These are phyloP conservation scores for Papiliotrema terrestris DNA, from an alignment of 1,284 basidiomycete genomes.

Conservation along the genomic window DNA sequence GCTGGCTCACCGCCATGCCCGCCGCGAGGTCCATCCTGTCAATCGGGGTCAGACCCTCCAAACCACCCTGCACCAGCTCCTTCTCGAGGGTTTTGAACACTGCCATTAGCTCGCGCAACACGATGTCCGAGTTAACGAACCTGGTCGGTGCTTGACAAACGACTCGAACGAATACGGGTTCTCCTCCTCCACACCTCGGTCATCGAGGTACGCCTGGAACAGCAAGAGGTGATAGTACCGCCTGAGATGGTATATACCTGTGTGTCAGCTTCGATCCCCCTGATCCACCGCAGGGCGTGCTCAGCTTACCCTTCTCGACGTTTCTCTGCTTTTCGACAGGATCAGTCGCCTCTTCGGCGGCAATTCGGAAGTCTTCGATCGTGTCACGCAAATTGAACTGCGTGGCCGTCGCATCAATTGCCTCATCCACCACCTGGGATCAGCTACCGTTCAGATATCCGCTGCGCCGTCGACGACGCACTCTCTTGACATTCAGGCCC, in stretches of 20 bases:
- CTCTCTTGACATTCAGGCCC: conserved; percentile 77
- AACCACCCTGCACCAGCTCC: conserved; percentile 75
- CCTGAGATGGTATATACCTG: conserved; percentile 71
- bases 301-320: conserved; percentile 63
- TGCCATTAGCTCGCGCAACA: conserved; percentile 23
- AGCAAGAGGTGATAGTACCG: conserved; percentile 89
- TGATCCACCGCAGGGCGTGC: not conserved
- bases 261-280: conserved; percentile 8
- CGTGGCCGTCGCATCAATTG: conserved; percentile 81
- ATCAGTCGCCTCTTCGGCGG: conserved; percentile 72
- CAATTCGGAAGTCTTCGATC: conserved; percentile 68
- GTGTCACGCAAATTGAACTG: conserved; percentile 80
- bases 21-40: conserved; percentile 69
- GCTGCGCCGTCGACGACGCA: conserved; percentile 13
- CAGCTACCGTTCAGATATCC: not conserved
- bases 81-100: conserved; percentile 96
- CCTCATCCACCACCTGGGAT: conserved; percentile 71
- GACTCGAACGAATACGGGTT: conserved; percentile 73
- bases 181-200: conserved; percentile 72
- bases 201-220: conserved; percentile 91
- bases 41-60: conserved; percentile 79
- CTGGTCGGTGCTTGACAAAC: conserved; percentile 76
- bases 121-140: conserved; percentile 47
- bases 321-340: conserved; percentile 63
- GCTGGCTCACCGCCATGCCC: conserved; percentile 63